These are phyloP conservation scores for Jaltomata sinuosa DNA, from an alignment of 257 asterid species.

Conservation along the genomic window DNA sequence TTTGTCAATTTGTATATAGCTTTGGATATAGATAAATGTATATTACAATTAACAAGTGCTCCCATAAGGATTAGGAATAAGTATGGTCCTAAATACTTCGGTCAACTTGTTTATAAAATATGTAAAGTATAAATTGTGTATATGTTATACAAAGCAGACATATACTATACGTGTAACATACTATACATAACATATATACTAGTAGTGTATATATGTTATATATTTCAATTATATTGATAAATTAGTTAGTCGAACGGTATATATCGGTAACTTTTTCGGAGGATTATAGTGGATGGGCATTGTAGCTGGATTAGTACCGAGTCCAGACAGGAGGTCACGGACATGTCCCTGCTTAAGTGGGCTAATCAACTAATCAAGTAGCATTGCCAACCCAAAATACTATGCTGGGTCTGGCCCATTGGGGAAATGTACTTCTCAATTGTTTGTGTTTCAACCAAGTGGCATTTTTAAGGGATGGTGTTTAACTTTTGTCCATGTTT, in stretches of 20 bases:
- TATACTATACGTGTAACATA: too few relatives aligned
- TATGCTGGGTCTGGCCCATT: background rate
- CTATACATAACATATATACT: too few relatives aligned
- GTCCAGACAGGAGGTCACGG: background rate
- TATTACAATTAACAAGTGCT: background rate
- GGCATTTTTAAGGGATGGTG: background rate
- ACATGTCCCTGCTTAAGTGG: background rate
- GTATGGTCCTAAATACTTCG: too few relatives aligned
- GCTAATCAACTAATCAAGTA: background rate
- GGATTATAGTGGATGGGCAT: background rate
- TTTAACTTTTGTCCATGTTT: too few relatives aligned
- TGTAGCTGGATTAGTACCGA: background rate
- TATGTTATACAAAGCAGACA: too few relatives aligned
- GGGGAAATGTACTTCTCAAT: background rate
- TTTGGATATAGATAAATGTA: background rate
- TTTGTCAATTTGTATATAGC: background rate
- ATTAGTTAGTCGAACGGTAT: too few relatives aligned
- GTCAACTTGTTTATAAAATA: too few relatives aligned
- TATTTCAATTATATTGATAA: too few relatives aligned
- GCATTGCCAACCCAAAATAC: background rate
- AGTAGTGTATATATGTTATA: too few relatives aligned
- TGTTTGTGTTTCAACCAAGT: background rate
- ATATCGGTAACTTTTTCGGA: too few relatives aligned
- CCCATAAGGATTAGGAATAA: background rate
- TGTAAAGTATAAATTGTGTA: too few relatives aligned